These are phyloP conservation scores for Polytrichum commune DNA, from an alignment of 225 moss, liverwort and hornwort genomes.

Conservation along the genomic window DNA sequence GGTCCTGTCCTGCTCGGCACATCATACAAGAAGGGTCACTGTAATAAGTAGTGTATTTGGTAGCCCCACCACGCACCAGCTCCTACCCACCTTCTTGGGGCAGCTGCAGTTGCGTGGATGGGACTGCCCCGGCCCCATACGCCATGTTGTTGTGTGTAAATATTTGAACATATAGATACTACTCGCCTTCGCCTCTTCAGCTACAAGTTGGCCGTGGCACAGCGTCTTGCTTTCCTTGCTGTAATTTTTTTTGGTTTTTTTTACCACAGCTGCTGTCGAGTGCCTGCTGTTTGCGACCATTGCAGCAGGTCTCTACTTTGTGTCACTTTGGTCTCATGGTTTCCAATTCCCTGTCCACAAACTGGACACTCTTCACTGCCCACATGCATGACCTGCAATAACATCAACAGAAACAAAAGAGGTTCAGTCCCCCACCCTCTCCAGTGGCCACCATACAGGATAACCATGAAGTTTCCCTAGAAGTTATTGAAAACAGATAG, in stretches of 20 bases:
- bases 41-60: conserved; percentile 55
- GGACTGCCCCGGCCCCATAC: conserved; percentile 41
- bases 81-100: conserved; percentile 54
- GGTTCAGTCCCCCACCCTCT: too few relatives aligned
- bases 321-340: conserved; percentile 20
- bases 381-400: conserved; percentile 34
- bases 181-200: conserved; percentile 26
- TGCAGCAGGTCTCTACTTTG: conserved; percentile 16
- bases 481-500: background rate
- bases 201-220: conserved; percentile 1
- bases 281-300: conserved; percentile 24
- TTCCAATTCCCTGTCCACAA: conserved; percentile 15
- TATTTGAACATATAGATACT: conserved; percentile 67
- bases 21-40: conserved; percentile 61
- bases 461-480: too few relatives aligned
- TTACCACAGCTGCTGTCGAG: conserved; percentile 26
- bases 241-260: background rate
- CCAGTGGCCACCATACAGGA: too few relatives aligned
- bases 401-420: background rate
- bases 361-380: conserved; percentile 29
- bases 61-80: conserved; percentile 64
- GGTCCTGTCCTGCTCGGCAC: conserved; percentile 56
- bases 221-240: conserved; percentile 10
- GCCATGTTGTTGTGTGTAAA: conserved; percentile 60
- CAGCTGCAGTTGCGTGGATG: conserved; percentile 45